Conservation (phyloP, 2,329 filamentous ascomycete genomes). For the Apiospora rasikravindrae region DNA sequence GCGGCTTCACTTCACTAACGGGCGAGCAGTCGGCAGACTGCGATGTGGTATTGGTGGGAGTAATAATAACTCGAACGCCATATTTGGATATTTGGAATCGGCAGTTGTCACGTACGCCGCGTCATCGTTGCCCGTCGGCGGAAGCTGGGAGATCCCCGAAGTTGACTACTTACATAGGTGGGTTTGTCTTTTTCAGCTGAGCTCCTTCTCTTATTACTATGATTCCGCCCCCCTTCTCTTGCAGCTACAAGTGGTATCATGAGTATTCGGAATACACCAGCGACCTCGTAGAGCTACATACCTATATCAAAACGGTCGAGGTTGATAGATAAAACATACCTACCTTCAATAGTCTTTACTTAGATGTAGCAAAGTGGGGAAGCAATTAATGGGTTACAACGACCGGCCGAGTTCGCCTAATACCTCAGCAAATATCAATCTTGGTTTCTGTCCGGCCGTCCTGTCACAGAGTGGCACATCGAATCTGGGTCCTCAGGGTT, state of each 20-base stretch:
- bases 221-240: too few relatives aligned
- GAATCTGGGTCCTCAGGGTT: constrained; percentile 4
- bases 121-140: neutral
- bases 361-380: neutral
- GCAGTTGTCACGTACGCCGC: constrained; percentile 1
- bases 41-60: neutral
- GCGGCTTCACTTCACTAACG: neutral
- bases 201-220: too few relatives aligned
- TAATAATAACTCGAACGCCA: too few relatives aligned
- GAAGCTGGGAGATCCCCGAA: neutral
- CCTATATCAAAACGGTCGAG: neutral
- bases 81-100: neutral
- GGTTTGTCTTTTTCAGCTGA: too few relatives aligned
- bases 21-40: neutral
- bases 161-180: neutral
- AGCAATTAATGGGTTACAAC: neutral
- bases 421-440: neutral
- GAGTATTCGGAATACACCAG: too few relatives aligned
- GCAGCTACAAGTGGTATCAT: too few relatives aligned
- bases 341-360: too few relatives aligned
- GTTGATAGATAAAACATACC: neutral
- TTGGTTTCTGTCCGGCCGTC: neutral
- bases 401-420: neutral
- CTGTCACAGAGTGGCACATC: constrained; percentile 5
- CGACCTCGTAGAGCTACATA: too few relatives aligned